These are phyloP conservation scores for Vigna mungo DNA, from an alignment of 306 rosid genomes.

Conservation along the genomic window DNA sequence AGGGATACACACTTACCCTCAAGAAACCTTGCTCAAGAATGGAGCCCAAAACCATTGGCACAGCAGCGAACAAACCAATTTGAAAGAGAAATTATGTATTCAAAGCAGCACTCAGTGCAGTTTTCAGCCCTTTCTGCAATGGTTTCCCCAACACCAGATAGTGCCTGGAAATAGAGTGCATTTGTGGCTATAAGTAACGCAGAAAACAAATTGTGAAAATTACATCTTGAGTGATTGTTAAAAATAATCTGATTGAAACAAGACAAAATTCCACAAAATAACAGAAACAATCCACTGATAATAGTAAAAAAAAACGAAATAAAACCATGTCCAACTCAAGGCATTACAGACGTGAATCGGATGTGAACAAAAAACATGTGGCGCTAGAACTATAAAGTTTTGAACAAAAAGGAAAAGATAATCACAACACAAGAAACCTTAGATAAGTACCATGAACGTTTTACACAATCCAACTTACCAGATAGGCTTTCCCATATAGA, in stretches of 20 bases:
- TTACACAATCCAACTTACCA: slow-evolving; percentile 66
- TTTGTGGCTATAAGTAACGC: too few species aligned
- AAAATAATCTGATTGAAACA: background rate
- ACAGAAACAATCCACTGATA: background rate
- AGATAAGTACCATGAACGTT: slow-evolving; percentile 11
- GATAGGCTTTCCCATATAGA: slow-evolving; percentile 83
- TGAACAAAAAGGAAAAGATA: background rate
- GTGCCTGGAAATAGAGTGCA: slow-evolving; percentile 57
- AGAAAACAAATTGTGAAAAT: background rate
- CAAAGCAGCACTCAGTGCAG: slow-evolving; percentile 78
- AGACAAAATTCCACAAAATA: background rate
- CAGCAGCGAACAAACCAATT: slow-evolving; percentile 88
- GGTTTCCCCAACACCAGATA: slow-evolving; percentile 89
- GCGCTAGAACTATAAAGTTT: background rate
- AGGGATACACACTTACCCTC: slow-evolving; percentile 56
- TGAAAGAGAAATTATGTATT: slow-evolving; percentile 88
- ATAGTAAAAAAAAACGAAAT: background rate
- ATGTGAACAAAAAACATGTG: background rate
- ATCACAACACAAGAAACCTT: background rate
- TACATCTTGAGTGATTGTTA: background rate
- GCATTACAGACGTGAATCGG: background rate
- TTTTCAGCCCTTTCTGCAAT: slow-evolving; percentile 68
- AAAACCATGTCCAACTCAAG: slow-evolving; percentile 19
- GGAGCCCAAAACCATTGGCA: slow-evolving; percentile 87
- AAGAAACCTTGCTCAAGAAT: slow-evolving; percentile 91